Base-by-base conservation (phyloP, 2,329 filamentous ascomycete genomes). In the Arthrobotrys iridis region DNA sequence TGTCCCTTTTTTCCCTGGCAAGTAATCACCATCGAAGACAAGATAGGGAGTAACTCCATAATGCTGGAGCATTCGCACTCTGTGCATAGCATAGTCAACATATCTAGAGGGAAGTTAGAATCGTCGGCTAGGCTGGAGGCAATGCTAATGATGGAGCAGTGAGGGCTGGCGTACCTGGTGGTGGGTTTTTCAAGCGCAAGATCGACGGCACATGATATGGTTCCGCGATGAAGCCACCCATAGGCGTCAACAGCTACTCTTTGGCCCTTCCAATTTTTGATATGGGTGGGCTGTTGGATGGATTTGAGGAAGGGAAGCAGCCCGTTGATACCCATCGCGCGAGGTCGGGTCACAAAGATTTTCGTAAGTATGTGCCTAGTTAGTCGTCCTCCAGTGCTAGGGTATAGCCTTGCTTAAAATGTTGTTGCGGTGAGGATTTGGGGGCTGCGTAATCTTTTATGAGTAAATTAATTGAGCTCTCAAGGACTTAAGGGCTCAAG, bases 191-290 rank as follows among this genome's bases (percentile, higher is more conserved):
- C 93, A 79, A 94, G 87, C 35, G 93, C 95, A 77, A 99, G 87
- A 80, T 98, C 95, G 80, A 95, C 88, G 77, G 94, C 93, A 84
- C 94, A 98, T 57, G 92, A 88, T 78, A 96, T 90, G 50, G 93
- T 93, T 63, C 93, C 96, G 78, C 95, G 90, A 83, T 99, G 95
- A 65, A 99, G 89, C 95, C 96, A 99, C 81, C 94, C 95, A 86
- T 99, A 99, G 68, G 91, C 94, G 82, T 99, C 95, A 35, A 99
- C 90, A n/a, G 91, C 96, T 50, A 99, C 87, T 0, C 91, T 96
- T 83, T 96, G 90, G 59, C 94, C 95, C 10, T 87, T 84, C 82
- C 91, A 97, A 80, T 93, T 93, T 81, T 93, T 96, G 74, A 99
- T 86, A 79, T 92, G 91, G 58, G 88, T 91, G 80, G 91, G 91